Conservation (phyloP, 495 filamentous ascomycete species). For the Neohortaea acidophila region DNA sequence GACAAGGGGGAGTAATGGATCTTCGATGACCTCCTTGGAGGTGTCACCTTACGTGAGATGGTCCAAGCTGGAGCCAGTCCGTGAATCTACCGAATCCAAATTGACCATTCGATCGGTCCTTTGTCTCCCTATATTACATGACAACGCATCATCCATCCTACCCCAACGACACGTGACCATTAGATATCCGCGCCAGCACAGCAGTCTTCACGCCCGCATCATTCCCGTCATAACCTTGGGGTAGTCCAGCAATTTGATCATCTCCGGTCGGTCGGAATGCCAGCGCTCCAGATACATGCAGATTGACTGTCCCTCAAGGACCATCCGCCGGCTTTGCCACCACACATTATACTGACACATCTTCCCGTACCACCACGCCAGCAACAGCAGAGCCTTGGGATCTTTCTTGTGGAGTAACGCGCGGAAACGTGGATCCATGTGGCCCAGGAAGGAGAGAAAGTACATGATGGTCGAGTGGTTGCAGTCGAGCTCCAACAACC, state of each 20-base stretch:
- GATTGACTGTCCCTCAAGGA: slow-evolving; percentile 28
- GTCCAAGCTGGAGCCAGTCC: no score
- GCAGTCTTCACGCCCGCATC: neutral
- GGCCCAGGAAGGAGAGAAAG: slow-evolving; percentile 26
- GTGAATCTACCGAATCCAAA: no score
- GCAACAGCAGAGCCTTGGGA: slow-evolving; percentile 27
- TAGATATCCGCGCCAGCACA: no score
- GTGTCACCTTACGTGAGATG: no score
- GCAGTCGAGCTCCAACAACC: slow-evolving; percentile 20
- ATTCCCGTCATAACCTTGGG: slow-evolving; percentile 12
- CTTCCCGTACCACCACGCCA: slow-evolving; percentile 31
- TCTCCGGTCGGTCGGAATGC: slow-evolving; percentile 1
- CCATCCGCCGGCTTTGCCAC: slow-evolving; percentile 28
- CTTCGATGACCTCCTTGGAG: no score
- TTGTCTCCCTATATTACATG: no score
- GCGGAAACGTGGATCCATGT: slow-evolving; percentile 23
- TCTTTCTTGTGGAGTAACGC: slow-evolving; percentile 27
- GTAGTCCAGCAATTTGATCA: slow-evolving; percentile 8
- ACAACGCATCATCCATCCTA: no score
- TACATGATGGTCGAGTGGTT: slow-evolving; percentile 21
- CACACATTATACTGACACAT: slow-evolving; percentile 24
- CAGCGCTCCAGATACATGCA: slow-evolving; percentile 10
- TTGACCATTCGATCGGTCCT: no score
- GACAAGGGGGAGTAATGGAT: no score
- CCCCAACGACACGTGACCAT: no score